phyloP scores from a whole-genome alignment of 2,329 filamentous ascomycete species.

The Gnomoniopsis sp. region DNA sequence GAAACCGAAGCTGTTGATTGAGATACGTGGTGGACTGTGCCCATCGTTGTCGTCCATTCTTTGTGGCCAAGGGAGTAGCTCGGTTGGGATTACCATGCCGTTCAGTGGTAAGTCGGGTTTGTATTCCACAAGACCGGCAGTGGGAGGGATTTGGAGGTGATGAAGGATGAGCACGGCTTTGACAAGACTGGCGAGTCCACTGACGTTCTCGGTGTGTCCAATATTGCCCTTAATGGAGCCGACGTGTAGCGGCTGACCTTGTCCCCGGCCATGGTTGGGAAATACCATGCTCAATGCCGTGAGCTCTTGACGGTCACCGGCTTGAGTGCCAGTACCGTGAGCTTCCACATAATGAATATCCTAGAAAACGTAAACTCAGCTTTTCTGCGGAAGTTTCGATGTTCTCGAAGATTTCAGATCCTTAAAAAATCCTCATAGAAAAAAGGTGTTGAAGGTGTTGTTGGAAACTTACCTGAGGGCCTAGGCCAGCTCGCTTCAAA shows the following conservation, averaged over 20 bases:
- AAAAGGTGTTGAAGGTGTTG: too few species aligned
- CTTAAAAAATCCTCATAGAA: too few species aligned
- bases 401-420: too few species aligned
- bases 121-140: constrained; percentile 18
- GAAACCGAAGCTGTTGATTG: neutral
- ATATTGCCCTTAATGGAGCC: constrained; percentile 31
- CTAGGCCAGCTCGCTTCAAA: too few species aligned
- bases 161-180: constrained; percentile 1
- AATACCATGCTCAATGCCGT: constrained; percentile 8
- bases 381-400: too few species aligned
- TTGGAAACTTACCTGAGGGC: too few species aligned
- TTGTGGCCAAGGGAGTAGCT: neutral
- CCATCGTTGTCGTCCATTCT: too few species aligned
- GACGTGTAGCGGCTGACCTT: constrained; percentile 23
- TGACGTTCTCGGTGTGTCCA: constrained; percentile 6
- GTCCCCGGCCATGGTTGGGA: too few species aligned
- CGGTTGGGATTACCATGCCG: neutral
- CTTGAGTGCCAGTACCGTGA: constrained; percentile 1
- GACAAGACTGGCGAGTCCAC: constrained; percentile 4
- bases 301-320: neutral
- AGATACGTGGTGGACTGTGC: neutral
- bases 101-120: constrained; percentile 1
- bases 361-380: too few species aligned
- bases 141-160: constrained; percentile 22
- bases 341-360: constrained; percentile 1